Conservation (phyloP, 106 monocot species). For the Acanthochlamys bracteata region DNA sequence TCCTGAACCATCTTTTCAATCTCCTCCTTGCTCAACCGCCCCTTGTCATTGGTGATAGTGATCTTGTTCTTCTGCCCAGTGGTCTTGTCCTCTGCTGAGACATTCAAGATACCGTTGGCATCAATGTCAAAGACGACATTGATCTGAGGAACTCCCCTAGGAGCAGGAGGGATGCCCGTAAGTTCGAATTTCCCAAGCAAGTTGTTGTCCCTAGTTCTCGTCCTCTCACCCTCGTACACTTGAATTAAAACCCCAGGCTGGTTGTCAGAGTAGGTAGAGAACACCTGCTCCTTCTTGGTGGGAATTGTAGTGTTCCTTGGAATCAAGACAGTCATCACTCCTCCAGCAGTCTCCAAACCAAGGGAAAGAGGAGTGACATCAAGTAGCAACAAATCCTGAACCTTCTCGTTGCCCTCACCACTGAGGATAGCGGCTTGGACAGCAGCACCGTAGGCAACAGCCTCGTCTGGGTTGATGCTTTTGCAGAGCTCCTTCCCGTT, state of each 20-base stretch:
- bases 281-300: constrained; percentile 25
- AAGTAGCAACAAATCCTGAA: constrained; percentile 29
- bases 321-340: constrained; percentile 26
- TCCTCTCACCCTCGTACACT: constrained; percentile 29
- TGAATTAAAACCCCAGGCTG: constrained; percentile 29
- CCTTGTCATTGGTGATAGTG: constrained; percentile 56
- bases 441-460: constrained; percentile 37
- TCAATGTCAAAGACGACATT: constrained; percentile 63
- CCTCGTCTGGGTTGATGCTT: constrained; percentile 58
- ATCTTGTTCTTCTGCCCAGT: constrained; percentile 62
- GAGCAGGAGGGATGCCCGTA: constrained; percentile 27
- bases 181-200: constrained; percentile 25
- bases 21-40: constrained; percentile 44
- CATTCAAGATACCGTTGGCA: constrained; percentile 52
- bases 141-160: constrained; percentile 46
- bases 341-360: constrained; percentile 27
- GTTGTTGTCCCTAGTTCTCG: constrained; percentile 27
- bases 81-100: constrained; percentile 61
- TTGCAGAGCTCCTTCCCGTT: constrained; percentile 71
- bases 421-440: constrained; percentile 40
- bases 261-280: constrained; percentile 24
- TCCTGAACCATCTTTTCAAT: constrained; percentile 37
- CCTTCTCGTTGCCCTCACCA: constrained; percentile 41
- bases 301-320: constrained; percentile 25
- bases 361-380: constrained; percentile 36